Evolutionary conservation across 371 early-diverging fungal species (phyloP).

Genomic region (Mortierella sp.): DNA sequence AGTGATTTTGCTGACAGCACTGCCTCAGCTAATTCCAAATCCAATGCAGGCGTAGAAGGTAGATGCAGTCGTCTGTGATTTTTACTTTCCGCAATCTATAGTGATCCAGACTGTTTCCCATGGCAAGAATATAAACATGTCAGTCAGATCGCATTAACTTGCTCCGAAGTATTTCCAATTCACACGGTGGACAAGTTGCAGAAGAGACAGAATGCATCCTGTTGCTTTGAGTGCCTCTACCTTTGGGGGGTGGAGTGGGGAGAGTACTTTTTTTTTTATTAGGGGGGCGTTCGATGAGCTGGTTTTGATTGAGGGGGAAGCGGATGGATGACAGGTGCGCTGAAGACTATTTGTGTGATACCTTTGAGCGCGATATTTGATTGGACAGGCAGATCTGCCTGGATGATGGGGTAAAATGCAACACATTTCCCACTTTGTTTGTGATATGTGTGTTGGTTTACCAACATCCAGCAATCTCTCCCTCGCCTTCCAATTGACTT

Average conservation of each 20-base stretch:
- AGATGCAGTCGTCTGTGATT: neutral
- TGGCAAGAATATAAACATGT: constrained; percentile 9
- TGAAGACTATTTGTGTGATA: neutral
- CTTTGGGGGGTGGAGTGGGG: neutral
- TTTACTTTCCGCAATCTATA: constrained; percentile 5
- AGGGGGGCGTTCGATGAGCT: neutral
- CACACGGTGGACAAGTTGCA: constrained; percentile 3
- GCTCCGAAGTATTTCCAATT: neutral
- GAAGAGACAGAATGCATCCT: neutral
- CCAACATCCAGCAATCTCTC: neutral
- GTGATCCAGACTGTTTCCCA: constrained; percentile 6
- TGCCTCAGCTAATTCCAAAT: neutral
- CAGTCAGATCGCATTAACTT: constrained; percentile 6
- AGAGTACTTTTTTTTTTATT: constrained; percentile 2
- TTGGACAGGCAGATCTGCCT: constrained; percentile 2
- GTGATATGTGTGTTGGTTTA: neutral
- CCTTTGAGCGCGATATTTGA: constrained; percentile 3
- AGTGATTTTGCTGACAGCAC: neutral
- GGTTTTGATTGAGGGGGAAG: neutral
- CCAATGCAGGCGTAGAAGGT: neutral
- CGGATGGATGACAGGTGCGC: neutral
- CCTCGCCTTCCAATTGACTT: too few species aligned
- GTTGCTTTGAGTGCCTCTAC: constrained; percentile 8
- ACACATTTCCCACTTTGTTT: neutral
- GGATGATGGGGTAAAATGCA: neutral